Conservation (phyloP, 805 yeast genomes). For the Cyberlindnera veronae region DNA sequence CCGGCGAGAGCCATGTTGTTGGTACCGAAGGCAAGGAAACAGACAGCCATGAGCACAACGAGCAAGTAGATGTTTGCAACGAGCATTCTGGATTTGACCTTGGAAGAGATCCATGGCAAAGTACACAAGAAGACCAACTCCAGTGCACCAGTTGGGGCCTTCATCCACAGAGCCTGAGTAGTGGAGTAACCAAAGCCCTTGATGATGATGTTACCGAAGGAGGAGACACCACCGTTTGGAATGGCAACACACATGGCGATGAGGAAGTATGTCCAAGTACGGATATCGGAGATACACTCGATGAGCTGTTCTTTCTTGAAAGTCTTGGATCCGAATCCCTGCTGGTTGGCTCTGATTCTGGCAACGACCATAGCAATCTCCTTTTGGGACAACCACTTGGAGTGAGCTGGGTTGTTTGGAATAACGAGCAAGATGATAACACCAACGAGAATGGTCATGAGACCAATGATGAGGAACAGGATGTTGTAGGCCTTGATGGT, state of each 20-base stretch:
- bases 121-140: conserved; percentile 31
- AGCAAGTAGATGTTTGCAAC: conserved; percentile 7
- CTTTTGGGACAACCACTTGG: conserved; percentile 36
- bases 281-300: conserved; percentile 31
- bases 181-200: conserved; percentile 37
- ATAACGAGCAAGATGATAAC: conserved; percentile 37
- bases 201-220: conserved; percentile 40
- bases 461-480: conserved; percentile 50
- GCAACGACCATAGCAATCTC: conserved; percentile 41
- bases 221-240: conserved; percentile 46
- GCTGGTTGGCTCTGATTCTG: conserved; percentile 41
- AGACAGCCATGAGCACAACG: conserved; percentile 8
- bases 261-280: conserved; percentile 37
- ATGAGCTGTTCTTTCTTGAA: conserved; percentile 36
- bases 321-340: conserved; percentile 40
- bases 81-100: conserved; percentile 7
- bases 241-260: conserved; percentile 31
- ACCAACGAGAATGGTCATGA: conserved; percentile 46
- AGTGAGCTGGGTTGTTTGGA: conserved; percentile 44
- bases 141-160: conserved; percentile 36
- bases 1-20: conserved; percentile 30
- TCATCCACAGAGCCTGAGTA: conserved; percentile 29
- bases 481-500: conserved; percentile 48
- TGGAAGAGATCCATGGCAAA: conserved; percentile 3
- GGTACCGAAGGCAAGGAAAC: conserved; percentile 26